These are phyloP conservation scores for Candida dendrica DNA, from an alignment of 805 yeast species.

Conservation along the genomic window DNA sequence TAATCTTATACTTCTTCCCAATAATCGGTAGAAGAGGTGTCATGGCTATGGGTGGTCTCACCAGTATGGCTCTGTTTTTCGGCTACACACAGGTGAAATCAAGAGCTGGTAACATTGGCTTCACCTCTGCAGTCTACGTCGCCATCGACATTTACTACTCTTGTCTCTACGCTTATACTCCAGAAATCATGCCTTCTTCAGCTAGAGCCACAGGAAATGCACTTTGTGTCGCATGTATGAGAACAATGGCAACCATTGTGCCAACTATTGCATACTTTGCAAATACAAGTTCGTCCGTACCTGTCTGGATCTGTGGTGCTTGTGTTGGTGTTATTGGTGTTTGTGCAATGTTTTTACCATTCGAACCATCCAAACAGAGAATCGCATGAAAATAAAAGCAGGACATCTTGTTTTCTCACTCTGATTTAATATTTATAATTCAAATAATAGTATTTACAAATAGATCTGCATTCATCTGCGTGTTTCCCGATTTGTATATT, in stretches of 20 bases:
- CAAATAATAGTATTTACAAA: no score
- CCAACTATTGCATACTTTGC: constrained; percentile 45
- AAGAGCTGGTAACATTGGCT: constrained; percentile 42
- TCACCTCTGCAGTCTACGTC: constrained; percentile 41
- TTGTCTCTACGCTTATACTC: constrained; percentile 58
- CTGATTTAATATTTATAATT: no score
- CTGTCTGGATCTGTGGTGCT: constrained; percentile 57
- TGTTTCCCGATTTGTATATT: no score
- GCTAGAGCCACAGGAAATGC: constrained; percentile 57
- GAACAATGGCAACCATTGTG: constrained; percentile 49
- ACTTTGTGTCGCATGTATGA: constrained; percentile 44
- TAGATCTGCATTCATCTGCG: no score
- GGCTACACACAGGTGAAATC: constrained; percentile 58
- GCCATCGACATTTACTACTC: constrained; percentile 46
- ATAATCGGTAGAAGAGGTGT: constrained; percentile 51
- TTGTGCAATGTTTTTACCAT: constrained; percentile 38
- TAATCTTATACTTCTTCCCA: constrained; percentile 19
- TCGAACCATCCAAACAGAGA: constrained; percentile 38
- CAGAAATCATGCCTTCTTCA: constrained; percentile 50
- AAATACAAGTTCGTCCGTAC: constrained; percentile 43
- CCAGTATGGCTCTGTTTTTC: constrained; percentile 51
- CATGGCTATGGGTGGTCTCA: constrained; percentile 41
- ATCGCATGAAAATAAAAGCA: no score
- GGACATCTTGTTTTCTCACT: no score
- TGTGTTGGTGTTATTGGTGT: constrained; percentile 41